These are phyloP conservation scores for Rhizopogon salebrosus DNA, from an alignment of 768 basidiomycete species.

Conservation along the genomic window DNA sequence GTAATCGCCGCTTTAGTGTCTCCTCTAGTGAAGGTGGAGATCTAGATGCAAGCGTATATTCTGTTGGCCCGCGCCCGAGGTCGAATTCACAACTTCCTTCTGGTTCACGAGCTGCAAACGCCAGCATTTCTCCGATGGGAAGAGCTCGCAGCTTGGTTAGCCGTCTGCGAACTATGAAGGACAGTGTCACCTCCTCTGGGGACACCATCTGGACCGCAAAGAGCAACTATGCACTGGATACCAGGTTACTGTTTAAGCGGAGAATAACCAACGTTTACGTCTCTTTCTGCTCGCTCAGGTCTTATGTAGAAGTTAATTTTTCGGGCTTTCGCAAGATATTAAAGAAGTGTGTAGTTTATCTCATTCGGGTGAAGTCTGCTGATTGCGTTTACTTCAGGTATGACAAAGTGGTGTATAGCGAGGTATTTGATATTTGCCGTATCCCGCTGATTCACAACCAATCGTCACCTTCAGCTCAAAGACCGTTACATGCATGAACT, in stretches of 20 bases:
- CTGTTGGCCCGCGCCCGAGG: slow-evolving; percentile 13
- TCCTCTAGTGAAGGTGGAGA: slow-evolving; percentile 44
- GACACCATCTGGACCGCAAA: slow-evolving; percentile 71
- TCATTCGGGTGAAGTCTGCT: background rate
- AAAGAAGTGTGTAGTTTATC: slow-evolving; percentile 68
- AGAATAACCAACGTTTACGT: slow-evolving; percentile 82
- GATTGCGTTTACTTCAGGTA: slow-evolving; percentile 48
- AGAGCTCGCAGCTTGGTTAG: slow-evolving; percentile 35
- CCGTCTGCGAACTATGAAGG: slow-evolving; percentile 46
- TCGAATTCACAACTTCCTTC: slow-evolving; percentile 9
- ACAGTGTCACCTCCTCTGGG: slow-evolving; percentile 42
- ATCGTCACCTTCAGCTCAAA: slow-evolving; percentile 49
- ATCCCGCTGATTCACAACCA: background rate
- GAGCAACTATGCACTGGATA: slow-evolving; percentile 79
- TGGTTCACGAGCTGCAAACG: slow-evolving; percentile 17
- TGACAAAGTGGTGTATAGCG: slow-evolving; percentile 85
- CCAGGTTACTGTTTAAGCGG: slow-evolving; percentile 83
- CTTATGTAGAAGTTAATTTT: slow-evolving; percentile 89
- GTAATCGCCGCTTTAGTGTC: slow-evolving; percentile 32
- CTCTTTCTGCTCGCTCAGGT: slow-evolving; percentile 66
- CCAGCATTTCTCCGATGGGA: slow-evolving; percentile 30
- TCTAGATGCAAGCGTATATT: slow-evolving; percentile 34
- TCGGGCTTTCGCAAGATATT: slow-evolving; percentile 93
- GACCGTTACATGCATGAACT: slow-evolving; percentile 66
- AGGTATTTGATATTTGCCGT: slow-evolving; percentile 30